Conservation (phyloP, 768 basidiomycete genomes). For the Amanita thiersii region DNA sequence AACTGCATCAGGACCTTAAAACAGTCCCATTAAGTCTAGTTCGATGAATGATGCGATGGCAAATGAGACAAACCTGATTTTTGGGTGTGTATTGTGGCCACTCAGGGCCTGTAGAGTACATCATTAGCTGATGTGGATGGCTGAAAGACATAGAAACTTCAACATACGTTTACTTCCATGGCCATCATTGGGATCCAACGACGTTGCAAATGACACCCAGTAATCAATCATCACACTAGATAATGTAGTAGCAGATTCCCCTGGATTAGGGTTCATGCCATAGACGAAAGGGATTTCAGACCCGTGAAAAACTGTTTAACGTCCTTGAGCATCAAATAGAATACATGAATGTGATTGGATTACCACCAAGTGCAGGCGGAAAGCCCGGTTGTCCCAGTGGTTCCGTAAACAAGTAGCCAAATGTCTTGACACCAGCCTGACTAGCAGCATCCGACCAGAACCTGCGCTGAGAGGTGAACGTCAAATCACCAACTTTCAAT, state of each 20-base stretch:
- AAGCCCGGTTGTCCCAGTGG: slow-evolving; percentile 17
- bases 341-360: not conserved
- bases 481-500: slow-evolving; percentile 21
- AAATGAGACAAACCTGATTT: slow-evolving; percentile 2
- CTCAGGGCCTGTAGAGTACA: not conserved
- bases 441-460: slow-evolving; percentile 25
- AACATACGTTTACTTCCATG: slow-evolving; percentile 24
- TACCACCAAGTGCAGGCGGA: slow-evolving; percentile 10
- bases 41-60: not conserved
- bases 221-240: slow-evolving; percentile 33
- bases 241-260: slow-evolving; percentile 15
- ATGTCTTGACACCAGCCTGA: slow-evolving; percentile 22
- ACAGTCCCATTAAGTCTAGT: slow-evolving; percentile 15
- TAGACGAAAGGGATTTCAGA: slow-evolving; percentile 24
- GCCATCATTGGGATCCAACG: slow-evolving; percentile 34
- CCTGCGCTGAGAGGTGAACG: slow-evolving; percentile 26
- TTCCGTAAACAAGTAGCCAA: slow-evolving; percentile 31
- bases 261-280: slow-evolving; percentile 13
- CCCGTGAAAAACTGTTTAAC: slow-evolving; percentile 19
- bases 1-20: slow-evolving; percentile 25
- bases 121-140: not conserved
- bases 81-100: slow-evolving; percentile 9
- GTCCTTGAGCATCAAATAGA: not conserved
- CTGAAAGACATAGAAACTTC: not conserved
- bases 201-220: slow-evolving; percentile 38